phyloP scores from a whole-genome alignment of 768 basidiomycete genomes.

The Phylloporus arenicola region DNA sequence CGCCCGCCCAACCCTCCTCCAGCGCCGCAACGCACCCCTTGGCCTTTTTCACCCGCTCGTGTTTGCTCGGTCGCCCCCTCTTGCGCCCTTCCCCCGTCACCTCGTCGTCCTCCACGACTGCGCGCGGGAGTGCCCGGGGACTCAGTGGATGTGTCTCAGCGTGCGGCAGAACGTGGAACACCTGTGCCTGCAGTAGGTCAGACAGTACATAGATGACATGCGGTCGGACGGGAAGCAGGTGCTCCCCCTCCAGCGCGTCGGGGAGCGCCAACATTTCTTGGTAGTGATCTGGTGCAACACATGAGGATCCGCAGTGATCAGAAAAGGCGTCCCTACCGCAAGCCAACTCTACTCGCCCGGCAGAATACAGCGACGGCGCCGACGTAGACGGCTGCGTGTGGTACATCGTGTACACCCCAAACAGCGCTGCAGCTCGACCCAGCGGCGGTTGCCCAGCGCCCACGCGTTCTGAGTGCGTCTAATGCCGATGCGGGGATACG shows the following conservation, averaged over 20 bases:
- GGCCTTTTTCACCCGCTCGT: slow-evolving; percentile 53
- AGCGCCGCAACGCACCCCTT: slow-evolving; percentile 45
- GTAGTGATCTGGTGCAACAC: slow-evolving; percentile 48
- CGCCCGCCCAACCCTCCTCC: slow-evolving; percentile 38
- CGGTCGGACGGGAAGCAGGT: slow-evolving; percentile 44
- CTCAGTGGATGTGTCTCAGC: slow-evolving; percentile 47
- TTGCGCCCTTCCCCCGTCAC: slow-evolving; percentile 27
- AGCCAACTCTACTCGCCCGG: slow-evolving; percentile 57
- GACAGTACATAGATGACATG: slow-evolving; percentile 47
- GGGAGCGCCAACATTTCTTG: slow-evolving; percentile 46
- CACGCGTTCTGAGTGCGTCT: slow-evolving; percentile 45
- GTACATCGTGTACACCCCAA: slow-evolving; percentile 67
- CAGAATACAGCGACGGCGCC: slow-evolving; percentile 43
- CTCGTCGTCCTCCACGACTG: slow-evolving; percentile 42
- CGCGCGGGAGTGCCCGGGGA: slow-evolving; percentile 65
- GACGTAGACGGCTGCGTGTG: slow-evolving; percentile 58
- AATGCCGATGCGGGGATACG: background rate
- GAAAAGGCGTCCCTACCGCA: slow-evolving; percentile 37
- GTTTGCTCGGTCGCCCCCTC: slow-evolving; percentile 59
- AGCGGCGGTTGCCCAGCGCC: slow-evolving; percentile 46
- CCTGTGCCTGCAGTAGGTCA: slow-evolving; percentile 40
- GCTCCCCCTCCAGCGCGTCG: slow-evolving; percentile 35
- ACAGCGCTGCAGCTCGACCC: slow-evolving; percentile 55
- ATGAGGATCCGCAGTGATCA: background rate
- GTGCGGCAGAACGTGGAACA: slow-evolving; percentile 58